Evolutionary conservation across 2,329 filamentous ascomycete species (phyloP).

Genomic region (Juglanconis sp.): DNA sequence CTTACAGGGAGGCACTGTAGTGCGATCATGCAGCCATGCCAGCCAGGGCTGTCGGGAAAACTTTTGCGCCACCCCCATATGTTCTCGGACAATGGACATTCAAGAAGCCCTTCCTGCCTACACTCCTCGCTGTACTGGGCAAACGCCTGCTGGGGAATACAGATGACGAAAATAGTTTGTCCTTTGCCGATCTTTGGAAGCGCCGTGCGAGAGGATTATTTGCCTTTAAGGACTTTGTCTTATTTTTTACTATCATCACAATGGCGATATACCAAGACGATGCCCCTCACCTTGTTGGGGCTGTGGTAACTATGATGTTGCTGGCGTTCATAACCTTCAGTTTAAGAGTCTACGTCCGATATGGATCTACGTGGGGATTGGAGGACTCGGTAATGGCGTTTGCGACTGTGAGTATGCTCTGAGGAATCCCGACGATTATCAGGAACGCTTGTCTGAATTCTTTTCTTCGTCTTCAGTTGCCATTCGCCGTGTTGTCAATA

Average conservation of each 20-base stretch:
- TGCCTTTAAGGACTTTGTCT: not conserved
- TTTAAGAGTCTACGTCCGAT: constrained; percentile 10
- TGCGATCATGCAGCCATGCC: not conserved
- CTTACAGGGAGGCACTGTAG: not conserved
- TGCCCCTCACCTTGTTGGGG: constrained; percentile 11
- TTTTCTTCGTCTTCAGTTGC: not conserved
- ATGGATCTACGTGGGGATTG: constrained; percentile 10
- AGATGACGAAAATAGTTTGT: too few relatives aligned
- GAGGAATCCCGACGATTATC: not conserved
- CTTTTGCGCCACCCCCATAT: too few relatives aligned
- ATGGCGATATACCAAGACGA: constrained; percentile 15
- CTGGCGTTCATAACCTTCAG: constrained; percentile 7
- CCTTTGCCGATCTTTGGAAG: not conserved
- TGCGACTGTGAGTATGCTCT: constrained; percentile 4
- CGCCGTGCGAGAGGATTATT: not conserved
- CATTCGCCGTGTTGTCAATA: constrained; percentile 12
- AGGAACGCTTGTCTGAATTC: not conserved
- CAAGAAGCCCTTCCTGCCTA: too few relatives aligned
- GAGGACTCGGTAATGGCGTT: constrained; percentile 15
- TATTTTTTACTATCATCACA: not conserved
- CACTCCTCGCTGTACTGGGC: too few relatives aligned
- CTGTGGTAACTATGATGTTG: constrained; percentile 3
- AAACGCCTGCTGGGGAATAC: too few relatives aligned
- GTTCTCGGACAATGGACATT: too few relatives aligned
- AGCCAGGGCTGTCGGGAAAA: too few relatives aligned